phyloP scores from a whole-genome alignment of 345 rosid genomes.

The Tarenaya hassleriana region DNA sequence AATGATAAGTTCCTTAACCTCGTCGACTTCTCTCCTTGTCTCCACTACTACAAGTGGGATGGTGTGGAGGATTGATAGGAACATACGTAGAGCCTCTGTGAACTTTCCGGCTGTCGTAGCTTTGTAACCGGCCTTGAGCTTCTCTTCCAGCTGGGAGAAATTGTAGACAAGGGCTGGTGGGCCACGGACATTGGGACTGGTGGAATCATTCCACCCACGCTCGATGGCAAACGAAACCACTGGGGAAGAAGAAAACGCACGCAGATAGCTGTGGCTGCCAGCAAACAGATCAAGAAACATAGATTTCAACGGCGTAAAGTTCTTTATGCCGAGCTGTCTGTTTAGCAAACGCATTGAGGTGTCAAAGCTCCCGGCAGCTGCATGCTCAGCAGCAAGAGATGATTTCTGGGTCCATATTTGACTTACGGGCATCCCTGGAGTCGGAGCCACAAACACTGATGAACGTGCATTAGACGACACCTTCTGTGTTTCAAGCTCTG shows the following conservation, averaged over 20 bases:
- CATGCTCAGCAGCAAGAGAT: conserved; percentile 81
- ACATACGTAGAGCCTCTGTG: conserved; percentile 55
- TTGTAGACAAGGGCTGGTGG: conserved; percentile 72
- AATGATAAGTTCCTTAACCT: conserved; percentile 67
- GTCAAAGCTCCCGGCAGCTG: conserved; percentile 80
- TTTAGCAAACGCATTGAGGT: conserved; percentile 75
- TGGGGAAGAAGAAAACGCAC: conserved; percentile 62
- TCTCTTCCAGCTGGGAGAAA: conserved; percentile 68
- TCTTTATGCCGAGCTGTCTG: conserved; percentile 74
- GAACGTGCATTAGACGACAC: conserved; percentile 46
- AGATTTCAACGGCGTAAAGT: conserved; percentile 58
- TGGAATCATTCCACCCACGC: conserved; percentile 68
- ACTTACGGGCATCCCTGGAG: conserved; percentile 80
- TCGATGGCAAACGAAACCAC: conserved; percentile 63
- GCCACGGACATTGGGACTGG: conserved; percentile 71
- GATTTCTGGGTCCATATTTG: conserved; percentile 81
- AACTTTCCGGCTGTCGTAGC: conserved; percentile 76
- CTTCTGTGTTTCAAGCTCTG: conserved; percentile 67
- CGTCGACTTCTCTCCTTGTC: conserved; percentile 88
- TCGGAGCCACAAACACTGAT: conserved; percentile 65
- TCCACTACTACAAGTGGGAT: conserved; percentile 81
- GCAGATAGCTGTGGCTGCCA: conserved; percentile 64
- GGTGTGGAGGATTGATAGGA: conserved; percentile 65
- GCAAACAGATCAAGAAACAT: conserved; percentile 62
- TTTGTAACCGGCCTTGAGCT: conserved; percentile 73